Conservation (phyloP, 208 protist species). For the Wallacemonas sp. region DNA sequence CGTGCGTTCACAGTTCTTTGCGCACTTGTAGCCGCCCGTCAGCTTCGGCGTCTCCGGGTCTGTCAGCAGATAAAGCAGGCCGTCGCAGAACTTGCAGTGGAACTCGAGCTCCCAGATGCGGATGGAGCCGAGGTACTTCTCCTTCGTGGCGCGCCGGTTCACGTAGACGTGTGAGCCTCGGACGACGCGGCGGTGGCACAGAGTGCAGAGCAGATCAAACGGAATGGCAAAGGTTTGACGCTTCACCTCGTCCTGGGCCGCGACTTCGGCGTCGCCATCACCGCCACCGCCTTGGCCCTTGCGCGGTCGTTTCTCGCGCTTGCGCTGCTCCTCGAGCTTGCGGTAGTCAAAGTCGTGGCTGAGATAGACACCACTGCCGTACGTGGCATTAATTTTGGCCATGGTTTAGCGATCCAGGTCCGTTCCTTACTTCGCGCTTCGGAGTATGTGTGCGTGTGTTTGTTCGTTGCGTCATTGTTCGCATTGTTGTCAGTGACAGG, state of each 20-base stretch:
- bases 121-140: slow-evolving; percentile 65
- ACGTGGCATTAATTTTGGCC: slow-evolving; percentile 90
- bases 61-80: slow-evolving; percentile 66
- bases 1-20: slow-evolving; percentile 55
- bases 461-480: not conserved
- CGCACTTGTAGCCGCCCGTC: slow-evolving; percentile 82
- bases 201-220: slow-evolving; percentile 74
- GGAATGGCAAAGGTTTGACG: slow-evolving; percentile 87
- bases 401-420: no score
- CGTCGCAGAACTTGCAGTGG: slow-evolving; percentile 72
- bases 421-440: no score
- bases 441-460: no score
- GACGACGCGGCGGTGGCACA: slow-evolving; percentile 68
- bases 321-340: slow-evolving; percentile 73
- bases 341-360: slow-evolving; percentile 80
- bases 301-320: slow-evolving; percentile 36
- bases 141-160: slow-evolving; percentile 62
- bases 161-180: slow-evolving; percentile 86
- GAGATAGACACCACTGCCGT: slow-evolving; percentile 86
- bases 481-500: not conserved
- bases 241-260: slow-evolving; percentile 30
- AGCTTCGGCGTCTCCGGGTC: slow-evolving; percentile 81
- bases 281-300: slow-evolving; percentile 18
- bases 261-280: slow-evolving; percentile 22
- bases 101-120: slow-evolving; percentile 84